A percentile compares a stretch with the other conserved stretches of the same genome.
Evolutionary conservation across 2,329 filamentous ascomycete genomes (phyloP).

Genomic region (Ophiocordyceps camponoti-rufipedis): DNA sequence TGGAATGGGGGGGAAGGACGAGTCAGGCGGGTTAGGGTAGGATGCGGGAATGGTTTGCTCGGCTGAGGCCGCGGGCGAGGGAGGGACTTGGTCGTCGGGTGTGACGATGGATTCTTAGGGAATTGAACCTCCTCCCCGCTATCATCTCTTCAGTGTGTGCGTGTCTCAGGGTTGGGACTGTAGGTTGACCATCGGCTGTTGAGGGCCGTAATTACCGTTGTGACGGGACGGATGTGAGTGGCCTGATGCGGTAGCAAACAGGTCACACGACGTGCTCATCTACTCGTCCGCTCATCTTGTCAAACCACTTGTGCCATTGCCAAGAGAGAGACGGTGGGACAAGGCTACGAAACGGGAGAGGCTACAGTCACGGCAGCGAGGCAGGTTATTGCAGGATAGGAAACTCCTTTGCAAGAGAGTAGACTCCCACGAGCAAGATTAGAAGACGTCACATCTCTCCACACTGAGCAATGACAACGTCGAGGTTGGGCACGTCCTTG

Average conservation of each 20-base stretch:
- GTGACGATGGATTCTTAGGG: background rate
- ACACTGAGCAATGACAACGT: slow-evolving; percentile 71
- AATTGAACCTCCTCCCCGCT: background rate
- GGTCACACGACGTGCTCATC: background rate
- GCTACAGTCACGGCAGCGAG: no score
- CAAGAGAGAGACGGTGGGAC: background rate
- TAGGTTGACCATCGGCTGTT: background rate
- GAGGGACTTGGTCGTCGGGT: background rate
- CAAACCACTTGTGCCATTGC: background rate
- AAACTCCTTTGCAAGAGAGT: no score
- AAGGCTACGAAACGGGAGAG: no score
- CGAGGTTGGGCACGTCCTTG: slow-evolving; percentile 67
- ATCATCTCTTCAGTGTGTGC: background rate
- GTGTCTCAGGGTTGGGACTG: background rate
- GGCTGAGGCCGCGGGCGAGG: background rate
- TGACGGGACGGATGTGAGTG: background rate
- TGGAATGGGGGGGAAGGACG: background rate
- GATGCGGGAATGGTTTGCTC: background rate
- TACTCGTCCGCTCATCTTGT: background rate
- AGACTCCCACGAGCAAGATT: no score
- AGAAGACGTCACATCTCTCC: slow-evolving; percentile 59
- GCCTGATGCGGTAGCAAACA: background rate
- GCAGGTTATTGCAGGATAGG: no score
- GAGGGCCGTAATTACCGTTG: background rate
- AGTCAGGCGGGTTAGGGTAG: background rate